Evolutionary conservation across 2,329 filamentous ascomycete genomes (phyloP), one percentile per base, ranked within the genome.

Genomic region (Zymoseptoria pseudotritici): DNA sequence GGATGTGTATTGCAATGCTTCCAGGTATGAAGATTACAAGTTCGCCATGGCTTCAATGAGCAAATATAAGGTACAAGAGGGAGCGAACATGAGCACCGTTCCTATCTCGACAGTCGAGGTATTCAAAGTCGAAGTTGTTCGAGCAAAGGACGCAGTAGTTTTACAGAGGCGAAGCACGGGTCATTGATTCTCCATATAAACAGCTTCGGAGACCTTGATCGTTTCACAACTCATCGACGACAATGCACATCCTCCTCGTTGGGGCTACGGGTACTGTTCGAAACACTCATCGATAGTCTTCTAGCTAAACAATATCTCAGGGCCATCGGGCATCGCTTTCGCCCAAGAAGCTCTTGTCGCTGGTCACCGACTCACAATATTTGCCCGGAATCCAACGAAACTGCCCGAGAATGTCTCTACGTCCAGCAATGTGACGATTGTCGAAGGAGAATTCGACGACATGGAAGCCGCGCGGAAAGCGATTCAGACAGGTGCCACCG

Each of bases 161-260:
- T n/a, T n/a, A n/a, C 36, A n/a, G 36, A 3, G 26, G 26, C 26
- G 26, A 29, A 29, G 26, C 26, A 29, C 26, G 26, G 26, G 26
- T 29, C 26, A 29, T 29, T 29, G 26, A 29, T 29, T 29, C 26
- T 29, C 26, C 26, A 29, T 9, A 29, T 29, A 29, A 9, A 29
- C 26, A 29, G 26, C 26, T 29, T 29, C 13, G 36, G 13, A 46
- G 36, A 46, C 7, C 36, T 17, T 17, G 13, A 13, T 46, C 13
- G 13, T 17, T 46, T 61, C 53, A 31, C 60, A 59, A 55, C 59
- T 57, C 20, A 55, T 54, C 21, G 51, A 50, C 50, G 36, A 56
- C 54, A 31, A 66, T 67, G 62, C 65, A 68, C 49, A 58, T 66
- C 52, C 62, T 66, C 54, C 61, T 68, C 20, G 36, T 66, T 2